Base-by-base conservation (phyloP, 108 stramenopile species). In the Chaetoceros tenuissimus region DNA sequence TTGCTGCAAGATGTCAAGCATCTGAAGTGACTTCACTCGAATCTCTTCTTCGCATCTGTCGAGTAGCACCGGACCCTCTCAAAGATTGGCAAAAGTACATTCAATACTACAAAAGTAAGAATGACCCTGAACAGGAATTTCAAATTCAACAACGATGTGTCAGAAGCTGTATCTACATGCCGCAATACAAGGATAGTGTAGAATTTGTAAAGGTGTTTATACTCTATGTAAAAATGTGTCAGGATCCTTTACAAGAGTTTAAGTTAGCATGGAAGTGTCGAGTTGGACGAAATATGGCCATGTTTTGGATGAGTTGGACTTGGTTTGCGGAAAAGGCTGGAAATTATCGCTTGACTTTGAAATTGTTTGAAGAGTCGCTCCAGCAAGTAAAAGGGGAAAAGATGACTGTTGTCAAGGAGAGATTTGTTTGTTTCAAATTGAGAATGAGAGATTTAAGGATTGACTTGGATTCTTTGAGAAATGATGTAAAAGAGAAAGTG, bases 271-370 rank as follows among this genome's bases (percentile, higher is more conserved):
- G 27, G 18, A 26, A 54, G 16, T 7, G 3, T 3, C 3, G 17
- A 18, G 25, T 54, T 5, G 53, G 53, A 5, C 5, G 3, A 5
- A 26, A 5, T 5, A 22, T 18, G 5, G 26, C 53, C 5, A 19
- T 54, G 29, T 26, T 54, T 22, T 84, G 82, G 82, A 69, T 73
- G 16, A 76, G 78, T 0, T 84, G 82, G 82, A 75, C 78, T 7
- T 84, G 74, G 68, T 63, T 72, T 1, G 75, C 78, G 1, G 82
- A 84, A 51, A 73, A 77, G 49, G 48, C 72, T 3, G 69, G 59
- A 21, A 76, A 84, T 63, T 84, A 68, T 48, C 53, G 54, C 23
- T 78, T 80, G 60, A 75, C 78, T 2, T 73, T 80, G 29, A 73
- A 84, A 29, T 64, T 84, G 10, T 78, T 71, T 23, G 67, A 69